Evolutionary conservation across 305 asterid species (phyloP).

Genomic region (Fraxinus albicans): DNA sequence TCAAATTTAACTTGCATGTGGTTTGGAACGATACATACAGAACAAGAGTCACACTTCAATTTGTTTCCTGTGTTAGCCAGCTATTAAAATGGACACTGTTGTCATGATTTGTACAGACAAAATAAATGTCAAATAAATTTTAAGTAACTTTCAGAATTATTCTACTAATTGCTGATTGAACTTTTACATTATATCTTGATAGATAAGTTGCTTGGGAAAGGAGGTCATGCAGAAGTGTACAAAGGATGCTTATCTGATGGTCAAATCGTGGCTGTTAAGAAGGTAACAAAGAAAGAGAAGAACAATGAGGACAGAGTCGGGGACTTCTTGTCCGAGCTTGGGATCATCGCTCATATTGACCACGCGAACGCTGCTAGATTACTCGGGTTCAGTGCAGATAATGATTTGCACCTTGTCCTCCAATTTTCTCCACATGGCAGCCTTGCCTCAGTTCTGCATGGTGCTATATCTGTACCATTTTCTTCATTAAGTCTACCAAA

Average conservation of each 20-base stretch:
- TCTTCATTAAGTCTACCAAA: neutral
- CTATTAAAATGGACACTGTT: neutral
- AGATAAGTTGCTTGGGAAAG: conserved; percentile 89
- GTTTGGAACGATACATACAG: neutral
- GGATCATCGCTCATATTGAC: conserved; percentile 90
- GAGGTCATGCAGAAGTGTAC: conserved; percentile 98
- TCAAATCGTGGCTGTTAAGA: conserved; percentile 86
- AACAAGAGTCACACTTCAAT: conserved; percentile 9
- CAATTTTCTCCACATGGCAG: conserved; percentile 80
- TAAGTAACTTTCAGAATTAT: conserved; percentile 7
- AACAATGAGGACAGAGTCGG: conserved; percentile 75
- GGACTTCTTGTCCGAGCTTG: conserved; percentile 88
- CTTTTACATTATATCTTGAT: conserved; percentile 18
- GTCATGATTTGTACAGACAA: conserved; percentile 11
- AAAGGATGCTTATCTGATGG: conserved; percentile 78
- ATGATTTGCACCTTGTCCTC: conserved; percentile 83
- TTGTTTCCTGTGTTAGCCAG: neutral
- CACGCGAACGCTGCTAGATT: conserved; percentile 83
- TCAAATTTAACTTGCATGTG: neutral
- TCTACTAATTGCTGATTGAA: conserved; percentile 28
- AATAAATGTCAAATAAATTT: conserved; percentile 7
- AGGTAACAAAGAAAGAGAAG: conserved; percentile 59
- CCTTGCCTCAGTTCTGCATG: conserved; percentile 70
- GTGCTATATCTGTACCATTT: conserved; percentile 34
- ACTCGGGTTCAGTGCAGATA: conserved; percentile 78